These are phyloP conservation scores for Beauveria sp. DNA, from an alignment of 2,329 filamentous ascomycete species.

Conservation along the genomic window DNA sequence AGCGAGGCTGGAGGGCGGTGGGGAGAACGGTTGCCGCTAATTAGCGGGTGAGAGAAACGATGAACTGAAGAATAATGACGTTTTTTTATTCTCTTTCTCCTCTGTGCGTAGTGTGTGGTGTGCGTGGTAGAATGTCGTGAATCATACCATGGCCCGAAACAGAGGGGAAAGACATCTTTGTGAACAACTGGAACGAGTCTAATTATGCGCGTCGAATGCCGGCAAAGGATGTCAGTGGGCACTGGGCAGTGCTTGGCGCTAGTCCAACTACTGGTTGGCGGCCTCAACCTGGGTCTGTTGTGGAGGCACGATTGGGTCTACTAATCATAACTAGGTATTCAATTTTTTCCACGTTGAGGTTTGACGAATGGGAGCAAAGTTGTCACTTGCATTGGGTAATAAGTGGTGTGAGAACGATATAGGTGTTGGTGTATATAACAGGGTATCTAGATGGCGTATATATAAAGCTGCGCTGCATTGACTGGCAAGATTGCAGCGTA, in stretches of 20 bases:
- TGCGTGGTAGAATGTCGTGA: too few relatives aligned
- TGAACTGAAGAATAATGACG: background rate
- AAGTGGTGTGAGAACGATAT: background rate
- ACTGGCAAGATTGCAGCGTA: too few relatives aligned
- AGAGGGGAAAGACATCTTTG: background rate
- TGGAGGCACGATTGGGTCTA: background rate
- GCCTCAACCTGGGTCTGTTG: background rate
- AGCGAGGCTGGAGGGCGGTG: background rate
- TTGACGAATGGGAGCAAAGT: background rate
- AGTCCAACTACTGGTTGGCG: background rate
- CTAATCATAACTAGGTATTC: too few relatives aligned
- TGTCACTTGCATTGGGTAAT: background rate
- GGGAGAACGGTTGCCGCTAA: background rate
- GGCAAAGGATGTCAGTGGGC: too few relatives aligned
- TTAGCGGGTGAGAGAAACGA: background rate
- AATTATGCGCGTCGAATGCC: background rate
- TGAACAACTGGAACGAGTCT: background rate
- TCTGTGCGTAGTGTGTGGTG: too few relatives aligned
- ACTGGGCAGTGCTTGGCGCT: constrained; percentile 4
- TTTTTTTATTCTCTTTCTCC: too few relatives aligned
- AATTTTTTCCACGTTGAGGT: too few relatives aligned
- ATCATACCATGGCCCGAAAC: background rate
- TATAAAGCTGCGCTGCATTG: background rate
- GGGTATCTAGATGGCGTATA: constrained; percentile 7
- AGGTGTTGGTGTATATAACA: background rate